Evolutionary conservation across 2,329 filamentous ascomycete species (phyloP).

Genomic region (Aspergillus chevalieri): DNA sequence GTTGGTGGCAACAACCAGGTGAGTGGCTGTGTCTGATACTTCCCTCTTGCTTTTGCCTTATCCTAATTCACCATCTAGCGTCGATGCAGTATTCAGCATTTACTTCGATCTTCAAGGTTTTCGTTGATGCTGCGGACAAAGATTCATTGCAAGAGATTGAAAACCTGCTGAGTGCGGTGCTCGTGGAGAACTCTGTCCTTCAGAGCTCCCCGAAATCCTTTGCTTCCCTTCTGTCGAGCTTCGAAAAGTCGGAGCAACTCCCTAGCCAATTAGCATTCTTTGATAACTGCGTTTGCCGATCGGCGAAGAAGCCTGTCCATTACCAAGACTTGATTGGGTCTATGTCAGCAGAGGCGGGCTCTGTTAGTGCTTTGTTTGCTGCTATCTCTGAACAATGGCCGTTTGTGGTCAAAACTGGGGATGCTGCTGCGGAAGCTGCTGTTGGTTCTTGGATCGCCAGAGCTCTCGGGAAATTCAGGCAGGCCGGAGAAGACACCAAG

Average conservation of each 20-base stretch:
- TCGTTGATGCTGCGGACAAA: constrained; percentile 24
- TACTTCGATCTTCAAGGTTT: constrained; percentile 36
- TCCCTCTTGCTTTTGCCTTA: neutral
- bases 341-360: constrained; percentile 26
- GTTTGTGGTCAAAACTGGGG: constrained; percentile 54
- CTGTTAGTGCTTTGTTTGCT: constrained; percentile 60
- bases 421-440: constrained; percentile 37
- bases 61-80: constrained; percentile 11
- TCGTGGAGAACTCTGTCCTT: constrained; percentile 35
- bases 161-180: constrained; percentile 27
- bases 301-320: constrained; percentile 72
- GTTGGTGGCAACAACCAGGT: constrained; percentile 76
- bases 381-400: constrained; percentile 72
- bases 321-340: constrained; percentile 55
- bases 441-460: constrained; percentile 55
- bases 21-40: constrained; percentile 13
- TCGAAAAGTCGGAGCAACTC: constrained; percentile 27
- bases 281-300: constrained; percentile 74
- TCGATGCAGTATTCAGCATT: constrained; percentile 39
- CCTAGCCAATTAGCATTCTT: constrained; percentile 61
- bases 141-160: constrained; percentile 29
- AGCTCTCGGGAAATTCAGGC: constrained; percentile 51
- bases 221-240: constrained; percentile 32
- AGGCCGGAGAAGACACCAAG: constrained; percentile 46
- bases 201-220: constrained; percentile 27